These are phyloP conservation scores for Castanopsis chinensis DNA, from an alignment of 306 rosid genomes.

Conservation along the genomic window DNA sequence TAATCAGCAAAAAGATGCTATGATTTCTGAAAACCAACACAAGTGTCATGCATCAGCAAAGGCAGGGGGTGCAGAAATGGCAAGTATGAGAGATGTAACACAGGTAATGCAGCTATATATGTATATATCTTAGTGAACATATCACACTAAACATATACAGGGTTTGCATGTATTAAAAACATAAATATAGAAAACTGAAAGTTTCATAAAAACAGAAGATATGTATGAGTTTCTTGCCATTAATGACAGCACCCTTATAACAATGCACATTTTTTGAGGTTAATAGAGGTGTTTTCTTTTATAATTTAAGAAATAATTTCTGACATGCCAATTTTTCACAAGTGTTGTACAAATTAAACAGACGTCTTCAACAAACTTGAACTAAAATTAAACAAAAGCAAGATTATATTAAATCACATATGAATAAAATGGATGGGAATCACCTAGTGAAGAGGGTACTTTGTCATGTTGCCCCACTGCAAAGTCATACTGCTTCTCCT, in stretches of 20 bases:
- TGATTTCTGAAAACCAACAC: no score
- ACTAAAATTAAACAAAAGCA: background rate
- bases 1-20: no score
- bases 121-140: background rate
- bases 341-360: background rate
- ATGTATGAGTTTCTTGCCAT: background rate
- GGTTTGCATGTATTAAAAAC: background rate
- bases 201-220: background rate
- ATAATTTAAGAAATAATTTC: background rate
- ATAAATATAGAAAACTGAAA: background rate
- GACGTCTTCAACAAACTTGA: background rate
- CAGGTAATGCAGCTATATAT: background rate
- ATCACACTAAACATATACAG: background rate
- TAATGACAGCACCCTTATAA: background rate
- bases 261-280: background rate
- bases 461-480: conserved; percentile 20
- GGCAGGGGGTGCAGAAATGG: no score
- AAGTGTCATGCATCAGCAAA: no score
- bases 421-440: conserved; percentile 20
- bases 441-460: conserved; percentile 27
- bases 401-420: background rate
- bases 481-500: conserved; percentile 31
- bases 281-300: background rate
- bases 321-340: background rate
- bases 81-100: background rate